Base-by-base conservation (phyloP, 352 stramenopile species). In the Pythium scleroteichum region DNA sequence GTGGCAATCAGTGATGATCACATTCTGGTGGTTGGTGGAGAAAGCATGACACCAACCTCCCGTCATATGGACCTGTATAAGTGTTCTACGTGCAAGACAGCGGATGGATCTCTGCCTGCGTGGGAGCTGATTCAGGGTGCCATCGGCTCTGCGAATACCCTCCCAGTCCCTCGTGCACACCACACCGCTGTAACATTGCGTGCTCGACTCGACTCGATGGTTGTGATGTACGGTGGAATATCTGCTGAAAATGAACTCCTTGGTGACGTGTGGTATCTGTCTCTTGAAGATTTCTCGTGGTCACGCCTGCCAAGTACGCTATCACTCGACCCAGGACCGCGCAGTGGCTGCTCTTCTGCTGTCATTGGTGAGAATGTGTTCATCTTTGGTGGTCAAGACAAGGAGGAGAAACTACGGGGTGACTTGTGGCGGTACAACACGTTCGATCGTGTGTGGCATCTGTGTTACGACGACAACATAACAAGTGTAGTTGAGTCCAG, bases 341-440 rank as follows among this genome's bases (percentile, higher is more conserved):
- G 87, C 53, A 66, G 75, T n/a, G 83, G 80, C 13, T 94, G 83
- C 23, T 79, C 80, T 0, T 78, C 76, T 24, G 64, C 72, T 35
- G 87, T 90, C 13, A 90, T 94, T 24, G 87, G 87, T 6, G 87
- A 96, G 51, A 89, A 74, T 40, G 83, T 96, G 2, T 96, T 87
- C 40, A 50, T 96, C 0, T 96, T 94, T 59, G 87, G 85, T 39
- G 87, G 87, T 1, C 68, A 88, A 56, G 85, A 94, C 63, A 84
- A 84, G 40, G 85, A 92, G 64, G 84, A 91, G 45, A 88, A 87
- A 35, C 68, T 87, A 17, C 72, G 85, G 26, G 78, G 85, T 3
- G 87, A 94, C 54, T 62, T 96, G 16, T 96, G 87, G 87, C 66
- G 82, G 14, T 94, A 93, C 58, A 94, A 94, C 58, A 91, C 84